These are phyloP conservation scores for Dictyostelium gargantuum DNA, from an alignment of 208 protist genomes.

Conservation along the genomic window DNA sequence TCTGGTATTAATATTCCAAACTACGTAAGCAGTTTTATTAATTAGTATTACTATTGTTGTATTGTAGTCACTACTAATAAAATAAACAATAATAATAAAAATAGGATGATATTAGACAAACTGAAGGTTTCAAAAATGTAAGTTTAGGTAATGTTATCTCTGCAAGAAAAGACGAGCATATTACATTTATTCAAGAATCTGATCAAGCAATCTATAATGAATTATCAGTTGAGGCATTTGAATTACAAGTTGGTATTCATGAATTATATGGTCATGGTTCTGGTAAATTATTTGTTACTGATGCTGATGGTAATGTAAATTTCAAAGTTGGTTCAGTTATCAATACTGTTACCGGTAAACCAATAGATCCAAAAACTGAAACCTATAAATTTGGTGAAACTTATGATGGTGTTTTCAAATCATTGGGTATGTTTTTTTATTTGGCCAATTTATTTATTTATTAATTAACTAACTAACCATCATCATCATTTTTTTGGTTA, in stretches of 20 bases:
- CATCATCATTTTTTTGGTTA: too few relatives aligned
- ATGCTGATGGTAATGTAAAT: conserved; percentile 86
- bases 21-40: too few relatives aligned
- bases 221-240: conserved; percentile 83
- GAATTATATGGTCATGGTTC: conserved; percentile 94
- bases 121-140: conserved; percentile 94
- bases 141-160: conserved; percentile 90
- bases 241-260: conserved; percentile 93
- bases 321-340: conserved; percentile 83
- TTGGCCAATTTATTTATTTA: too few relatives aligned
- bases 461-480: not conserved
- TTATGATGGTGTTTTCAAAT: conserved; percentile 89
- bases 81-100: not conserved
- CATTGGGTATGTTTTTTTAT: too few relatives aligned
- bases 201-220: conserved; percentile 90
- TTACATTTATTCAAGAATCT: conserved; percentile 85
- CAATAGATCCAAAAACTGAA: conserved; percentile 75
- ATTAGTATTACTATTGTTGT: too few relatives aligned
- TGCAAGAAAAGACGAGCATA: conserved; percentile 82
- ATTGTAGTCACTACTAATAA: too few relatives aligned
- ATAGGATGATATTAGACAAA: not conserved
- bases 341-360: conserved; percentile 87
- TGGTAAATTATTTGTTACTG: conserved; percentile 87
- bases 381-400: conserved; percentile 92
- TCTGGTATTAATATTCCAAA: conserved; percentile 84